Base-by-base conservation (phyloP, 257 asterid genomes). In the Dorcoceras hygrometricum region DNA sequence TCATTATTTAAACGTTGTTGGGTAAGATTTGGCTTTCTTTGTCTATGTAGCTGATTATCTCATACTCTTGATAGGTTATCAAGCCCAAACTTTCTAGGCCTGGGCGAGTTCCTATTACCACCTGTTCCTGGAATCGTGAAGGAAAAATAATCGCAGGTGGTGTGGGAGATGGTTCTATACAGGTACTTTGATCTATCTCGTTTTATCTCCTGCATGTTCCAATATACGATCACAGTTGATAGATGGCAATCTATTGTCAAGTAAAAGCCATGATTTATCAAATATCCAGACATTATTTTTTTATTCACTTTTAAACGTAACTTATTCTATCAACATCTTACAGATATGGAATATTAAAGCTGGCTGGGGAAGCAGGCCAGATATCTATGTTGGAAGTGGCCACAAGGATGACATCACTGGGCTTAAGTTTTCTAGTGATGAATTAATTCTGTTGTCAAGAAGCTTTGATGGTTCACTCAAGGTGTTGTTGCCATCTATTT, bases 361-460 rank as follows among this genome's bases (percentile, higher is more conserved):
- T 77, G 97, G 96, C 73, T 93, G 97, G 99, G 99, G 91, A 71
- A 86, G 95, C 83, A 86, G 94, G 76, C 99, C 99, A 32, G 99
- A 90, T 69, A 68, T 78, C 65, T 68, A 71, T 57, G 78, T 86
- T 63, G 76, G 74, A 36, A 72, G 69, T 50, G 88, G 86, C 57
- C 99, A 93, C 81, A 74, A 90, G 16, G 96, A 93, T 18, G 99
- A 93, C 71, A 93, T 93, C 65, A 86, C 97, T 23, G 86, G 86
- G 46, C 81, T 93, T 68, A 90, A 86, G 77, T 93, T 93, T 75
- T 90, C 97, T 27, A 80, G 86, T 75, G 99, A 93, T 70, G 96
- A 94, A 58, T 79, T 86, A 71, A 71, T 83, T 61, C 72, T 93
- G 51, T 60, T 93, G 77, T 93, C 97, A 6, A 93, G 97, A 80